phyloP scores from a whole-genome alignment of 176 grass and related monocot genomes.

The Zizania latifolia region DNA sequence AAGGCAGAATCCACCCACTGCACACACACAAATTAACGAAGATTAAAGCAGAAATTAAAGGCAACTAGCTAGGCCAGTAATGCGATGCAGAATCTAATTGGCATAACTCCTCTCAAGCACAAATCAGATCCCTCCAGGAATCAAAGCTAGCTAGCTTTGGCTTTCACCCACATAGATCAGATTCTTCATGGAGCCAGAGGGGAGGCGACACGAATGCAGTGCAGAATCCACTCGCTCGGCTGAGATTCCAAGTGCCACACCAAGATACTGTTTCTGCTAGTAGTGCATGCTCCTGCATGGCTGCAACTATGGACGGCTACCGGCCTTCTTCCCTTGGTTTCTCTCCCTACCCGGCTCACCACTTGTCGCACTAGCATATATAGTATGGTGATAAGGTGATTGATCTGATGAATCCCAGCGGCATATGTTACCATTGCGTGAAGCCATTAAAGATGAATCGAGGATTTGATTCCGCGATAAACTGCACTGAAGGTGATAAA shows the following conservation, averaged over 20 bases:
- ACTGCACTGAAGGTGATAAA: too few species aligned
- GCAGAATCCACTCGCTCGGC: constrained; percentile 19
- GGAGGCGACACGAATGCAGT: constrained; percentile 12
- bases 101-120: not conserved
- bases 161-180: not conserved
- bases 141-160: not conserved
- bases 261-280: not conserved
- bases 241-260: constrained; percentile 19
- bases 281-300: not conserved
- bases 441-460: not conserved
- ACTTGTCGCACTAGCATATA: not conserved
- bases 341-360: not conserved
- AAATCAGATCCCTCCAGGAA: constrained; percentile 18
- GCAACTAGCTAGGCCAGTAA: not conserved
- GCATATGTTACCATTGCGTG: not conserved
- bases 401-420: not conserved
- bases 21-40: not conserved
- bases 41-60: not conserved
- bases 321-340: not conserved
- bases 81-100: constrained; percentile 30
- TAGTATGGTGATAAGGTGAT: too few species aligned
- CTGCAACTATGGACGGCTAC: constrained; percentile 10
- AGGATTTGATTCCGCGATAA: too few species aligned
- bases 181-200: constrained; percentile 16
- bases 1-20: not conserved